Percentiles rank a stretch among this genome's conserved stretches.
Conservation (phyloP, 805 yeast species). For the Grigorovia jiainica region DNA sequence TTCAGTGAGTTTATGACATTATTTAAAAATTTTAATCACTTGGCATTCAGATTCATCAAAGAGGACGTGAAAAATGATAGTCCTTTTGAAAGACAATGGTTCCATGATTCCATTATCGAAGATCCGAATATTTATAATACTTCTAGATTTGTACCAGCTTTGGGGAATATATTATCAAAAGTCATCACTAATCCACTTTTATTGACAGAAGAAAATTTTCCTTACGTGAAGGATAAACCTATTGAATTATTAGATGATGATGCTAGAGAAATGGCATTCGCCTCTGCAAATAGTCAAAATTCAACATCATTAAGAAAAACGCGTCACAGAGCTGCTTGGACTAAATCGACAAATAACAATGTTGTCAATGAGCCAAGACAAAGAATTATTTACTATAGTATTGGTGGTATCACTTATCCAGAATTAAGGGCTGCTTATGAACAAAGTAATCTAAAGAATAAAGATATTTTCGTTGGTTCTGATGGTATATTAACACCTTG, state of each 20-base stretch:
- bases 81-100: constrained; percentile 39
- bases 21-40: constrained; percentile 44
- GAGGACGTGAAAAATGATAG: constrained; percentile 31
- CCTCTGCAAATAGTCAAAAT: constrained; percentile 26
- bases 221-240: constrained; percentile 70
- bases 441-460: constrained; percentile 48
- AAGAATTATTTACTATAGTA: constrained; percentile 65
- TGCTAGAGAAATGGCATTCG: constrained; percentile 27
- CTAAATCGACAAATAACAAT: constrained; percentile 32
- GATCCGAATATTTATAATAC: constrained; percentile 41
- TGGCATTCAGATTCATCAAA: constrained; percentile 52
- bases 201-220: constrained; percentile 48
- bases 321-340: constrained; percentile 71
- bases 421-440: constrained; percentile 74
- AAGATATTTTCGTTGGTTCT: constrained; percentile 74
- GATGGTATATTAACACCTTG: constrained; percentile 58
- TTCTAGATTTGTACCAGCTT: constrained; percentile 65
- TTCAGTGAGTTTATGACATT: constrained; percentile 40
- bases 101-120: constrained; percentile 40
- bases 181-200: constrained; percentile 41
- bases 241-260: constrained; percentile 34
- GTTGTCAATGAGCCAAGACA: constrained; percentile 41
- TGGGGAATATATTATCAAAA: constrained; percentile 47
- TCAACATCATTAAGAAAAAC: constrained; percentile 55
- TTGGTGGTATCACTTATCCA: constrained; percentile 84